These are phyloP conservation scores for Salvia rosmarinus DNA, from an alignment of 257 asterid species.

Conservation along the genomic window DNA sequence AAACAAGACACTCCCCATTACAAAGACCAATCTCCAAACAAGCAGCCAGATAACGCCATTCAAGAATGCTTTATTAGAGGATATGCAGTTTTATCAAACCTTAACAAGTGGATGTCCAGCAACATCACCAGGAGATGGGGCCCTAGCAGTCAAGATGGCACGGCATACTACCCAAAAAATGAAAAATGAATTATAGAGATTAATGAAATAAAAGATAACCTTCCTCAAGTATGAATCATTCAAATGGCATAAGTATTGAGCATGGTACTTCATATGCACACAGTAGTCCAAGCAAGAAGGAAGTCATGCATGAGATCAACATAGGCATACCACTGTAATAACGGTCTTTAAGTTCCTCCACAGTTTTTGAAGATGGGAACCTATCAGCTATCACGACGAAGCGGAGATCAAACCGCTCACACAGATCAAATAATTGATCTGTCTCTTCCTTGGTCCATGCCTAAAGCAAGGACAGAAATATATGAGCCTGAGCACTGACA, in stretches of 20 bases:
- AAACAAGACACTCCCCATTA: neutral
- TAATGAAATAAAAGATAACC: constrained; percentile 26
- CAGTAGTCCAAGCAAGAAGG: constrained; percentile 22
- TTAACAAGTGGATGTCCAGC: constrained; percentile 74
- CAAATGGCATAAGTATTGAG: constrained; percentile 13
- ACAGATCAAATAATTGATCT: constrained; percentile 80
- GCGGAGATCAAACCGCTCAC: constrained; percentile 93
- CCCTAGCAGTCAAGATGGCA: constrained; percentile 73
- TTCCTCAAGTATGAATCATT: constrained; percentile 26
- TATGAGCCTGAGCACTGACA: constrained; percentile 27
- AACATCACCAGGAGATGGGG: constrained; percentile 67
- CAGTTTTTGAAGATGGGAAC: constrained; percentile 74
- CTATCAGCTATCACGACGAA: constrained; percentile 86
- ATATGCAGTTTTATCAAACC: constrained; percentile 45
- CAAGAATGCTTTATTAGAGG: constrained; percentile 2
- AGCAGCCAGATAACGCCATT: neutral
- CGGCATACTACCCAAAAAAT: constrained; percentile 54
- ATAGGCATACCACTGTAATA: constrained; percentile 69
- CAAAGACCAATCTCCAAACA: constrained; percentile 6
- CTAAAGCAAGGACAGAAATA: constrained; percentile 45
- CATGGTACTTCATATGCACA: constrained; percentile 12
- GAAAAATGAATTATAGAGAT: neutral
- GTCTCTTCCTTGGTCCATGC: constrained; percentile 98
- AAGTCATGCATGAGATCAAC: constrained; percentile 6
- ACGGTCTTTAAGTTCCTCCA: constrained; percentile 93